Evolutionary conservation across 768 basidiomycete species (phyloP), one percentile per base, ranked within the genome.

Genomic region (Boletus tylopilopsis): DNA sequence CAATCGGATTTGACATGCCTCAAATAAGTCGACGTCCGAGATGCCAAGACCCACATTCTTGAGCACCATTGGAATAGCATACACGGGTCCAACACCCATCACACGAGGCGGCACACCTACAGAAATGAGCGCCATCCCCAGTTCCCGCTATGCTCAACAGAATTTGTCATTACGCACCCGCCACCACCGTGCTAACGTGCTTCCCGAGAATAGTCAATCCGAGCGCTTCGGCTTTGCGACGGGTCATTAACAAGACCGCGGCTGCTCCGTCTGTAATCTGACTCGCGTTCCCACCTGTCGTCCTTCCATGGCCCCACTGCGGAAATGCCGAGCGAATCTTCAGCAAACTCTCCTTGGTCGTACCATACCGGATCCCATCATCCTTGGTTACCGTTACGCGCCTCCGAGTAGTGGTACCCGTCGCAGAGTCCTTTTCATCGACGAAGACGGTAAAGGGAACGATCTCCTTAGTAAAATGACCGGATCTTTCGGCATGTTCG

Each of bases 231-330:
- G 92, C 92, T 65, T 86, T 90, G 50, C 73, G 71, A 49, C 92
- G 72, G 3, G 78, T 84, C 92, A 94, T 94, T 53, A 94, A 62
- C 45, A 94, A 57, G 1, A 90, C 79, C 4, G 88, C 84, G 1
- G 92, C 90, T 16, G 85, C 87, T 18, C 90, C 90, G 57, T 93
- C 90, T 6, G 89, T 88, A 36, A 90, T 76, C 63, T 92, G 90
- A 58, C 85, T 86, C 11, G 90, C 90, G 62, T 93, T 93, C 7
- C 90, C 89, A 18, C 89, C 90, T 3, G 90, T 92, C 29, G 88
- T 90, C 15, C 78, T 77, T 0, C 73, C 68, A 3, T 78, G 79
- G 2, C 81, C 84, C 87, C 88, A 92, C 56, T 92, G 86, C 39
- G 87, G 89, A 66, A 93, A 93, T 2, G 90, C 90, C 5, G 85